phyloP scores from a whole-genome alignment of 1,139 yeast genomes.

The Yamadazyma spencermartinsiae region DNA sequence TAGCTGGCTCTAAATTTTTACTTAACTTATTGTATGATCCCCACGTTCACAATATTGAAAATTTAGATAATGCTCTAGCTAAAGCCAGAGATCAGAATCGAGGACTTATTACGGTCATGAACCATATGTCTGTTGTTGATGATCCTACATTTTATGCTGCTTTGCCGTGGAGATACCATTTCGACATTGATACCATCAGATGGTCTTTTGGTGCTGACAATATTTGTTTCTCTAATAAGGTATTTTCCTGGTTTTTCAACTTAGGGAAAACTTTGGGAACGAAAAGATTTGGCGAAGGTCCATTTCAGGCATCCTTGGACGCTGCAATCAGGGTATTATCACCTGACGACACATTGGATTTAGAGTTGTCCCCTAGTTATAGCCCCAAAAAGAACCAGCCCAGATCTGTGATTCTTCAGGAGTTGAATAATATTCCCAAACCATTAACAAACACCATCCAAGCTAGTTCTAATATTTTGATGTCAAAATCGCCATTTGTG shows the following conservation, averaged over 20 bases:
- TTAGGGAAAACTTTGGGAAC: slow-evolving; percentile 87
- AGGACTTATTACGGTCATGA: slow-evolving; percentile 85
- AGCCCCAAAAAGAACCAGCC: slow-evolving; percentile 35
- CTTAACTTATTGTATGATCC: slow-evolving; percentile 65
- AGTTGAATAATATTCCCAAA: slow-evolving; percentile 21
- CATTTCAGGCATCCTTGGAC: slow-evolving; percentile 87
- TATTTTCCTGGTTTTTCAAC: slow-evolving; percentile 66
- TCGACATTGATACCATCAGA: slow-evolving; percentile 66
- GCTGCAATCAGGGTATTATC: slow-evolving; percentile 85
- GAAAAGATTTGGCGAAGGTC: slow-evolving; percentile 86
- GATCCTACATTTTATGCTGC: slow-evolving; percentile 92
- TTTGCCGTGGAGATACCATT: slow-evolving; percentile 69
- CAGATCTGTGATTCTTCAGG: slow-evolving; percentile 28
- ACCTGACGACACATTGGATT: slow-evolving; percentile 69
- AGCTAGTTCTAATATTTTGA: slow-evolving; percentile 30
- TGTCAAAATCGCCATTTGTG: slow-evolving; percentile 48
- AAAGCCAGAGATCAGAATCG: slow-evolving; percentile 68
- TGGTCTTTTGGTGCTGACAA: slow-evolving; percentile 97
- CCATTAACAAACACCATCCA: slow-evolving; percentile 25
- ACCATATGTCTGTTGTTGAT: slow-evolving; percentile 92
- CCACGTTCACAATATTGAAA: slow-evolving; percentile 58
- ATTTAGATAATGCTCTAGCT: slow-evolving; percentile 60
- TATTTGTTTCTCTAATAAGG: slow-evolving; percentile 69
- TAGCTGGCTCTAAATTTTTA: slow-evolving; percentile 63
- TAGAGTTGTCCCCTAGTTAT: slow-evolving; percentile 42